These are phyloP conservation scores for Aspergillus sojae DNA, from an alignment of 2,329 filamentous ascomycete genomes.

Conservation along the genomic window DNA sequence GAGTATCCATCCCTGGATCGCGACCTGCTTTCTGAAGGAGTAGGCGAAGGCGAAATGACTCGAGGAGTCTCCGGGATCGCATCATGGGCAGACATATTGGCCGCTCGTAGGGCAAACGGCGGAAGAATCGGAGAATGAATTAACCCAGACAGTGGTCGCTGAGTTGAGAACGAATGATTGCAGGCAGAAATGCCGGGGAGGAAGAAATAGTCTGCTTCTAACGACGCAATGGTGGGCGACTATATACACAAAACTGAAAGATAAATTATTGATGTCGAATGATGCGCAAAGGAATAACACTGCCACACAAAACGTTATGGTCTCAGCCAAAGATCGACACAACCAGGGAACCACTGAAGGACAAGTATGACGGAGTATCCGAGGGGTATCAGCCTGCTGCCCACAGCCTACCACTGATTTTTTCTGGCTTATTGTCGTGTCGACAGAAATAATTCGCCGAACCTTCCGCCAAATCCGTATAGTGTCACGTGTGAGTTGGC, in stretches of 20 bases:
- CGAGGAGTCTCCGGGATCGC: constrained; percentile 76
- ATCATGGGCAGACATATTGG: constrained; percentile 52
- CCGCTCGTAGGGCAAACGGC: constrained; percentile 40
- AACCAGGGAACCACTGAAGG: neutral
- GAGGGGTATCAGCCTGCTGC: neutral
- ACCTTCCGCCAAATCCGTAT: constrained; percentile 18
- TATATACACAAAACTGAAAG: constrained; percentile 4
- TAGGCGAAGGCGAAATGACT: constrained; percentile 87
- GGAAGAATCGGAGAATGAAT: constrained; percentile 49
- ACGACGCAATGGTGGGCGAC: constrained; percentile 41
- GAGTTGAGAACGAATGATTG: constrained; percentile 19
- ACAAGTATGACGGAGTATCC: neutral
- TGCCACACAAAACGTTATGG: constrained; percentile 19
- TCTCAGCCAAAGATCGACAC: constrained; percentile 15
- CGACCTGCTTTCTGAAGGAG: constrained; percentile 55
- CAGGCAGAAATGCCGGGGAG: constrained; percentile 28
- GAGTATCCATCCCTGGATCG: constrained; percentile 64
- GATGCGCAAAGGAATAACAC: constrained; percentile 16
- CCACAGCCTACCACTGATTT: neutral
- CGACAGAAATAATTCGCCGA: constrained; percentile 8
- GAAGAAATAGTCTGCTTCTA: constrained; percentile 19
- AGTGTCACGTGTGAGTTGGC: constrained; percentile 11
- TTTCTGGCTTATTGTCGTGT: constrained; percentile 8
- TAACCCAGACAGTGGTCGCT: constrained; percentile 29
- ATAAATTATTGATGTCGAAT: constrained; percentile 8